Percentiles rank a stretch among this genome's conserved stretches.
Conservation (phyloP, 257 asterid species). For the Jacaranda mimosifolia region DNA sequence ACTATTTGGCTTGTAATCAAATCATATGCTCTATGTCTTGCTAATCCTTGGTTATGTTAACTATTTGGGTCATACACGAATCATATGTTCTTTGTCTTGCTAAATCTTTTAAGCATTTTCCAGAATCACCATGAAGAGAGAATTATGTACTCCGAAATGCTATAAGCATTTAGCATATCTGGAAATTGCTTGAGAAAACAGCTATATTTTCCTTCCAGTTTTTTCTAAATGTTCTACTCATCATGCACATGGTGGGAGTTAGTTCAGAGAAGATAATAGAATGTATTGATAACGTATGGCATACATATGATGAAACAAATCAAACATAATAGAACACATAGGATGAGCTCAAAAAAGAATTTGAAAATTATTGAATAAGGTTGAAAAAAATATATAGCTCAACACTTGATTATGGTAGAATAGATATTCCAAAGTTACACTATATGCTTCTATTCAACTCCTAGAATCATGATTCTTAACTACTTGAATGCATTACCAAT, state of each 20-base stretch:
- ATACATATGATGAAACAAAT: background rate
- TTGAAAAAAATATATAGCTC: background rate
- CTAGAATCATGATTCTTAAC: background rate
- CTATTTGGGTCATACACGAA: no score
- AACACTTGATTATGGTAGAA: conserved; percentile 1
- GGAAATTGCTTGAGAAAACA: background rate
- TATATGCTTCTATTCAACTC: background rate
- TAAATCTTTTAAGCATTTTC: no score
- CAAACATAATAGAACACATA: background rate
- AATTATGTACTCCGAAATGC: background rate
- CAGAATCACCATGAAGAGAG: no score
- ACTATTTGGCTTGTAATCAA: background rate
- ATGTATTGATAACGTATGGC: background rate
- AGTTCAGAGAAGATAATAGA: background rate
- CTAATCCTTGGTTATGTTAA: background rate
- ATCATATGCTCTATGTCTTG: conserved; percentile 1
- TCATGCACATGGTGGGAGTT: background rate
- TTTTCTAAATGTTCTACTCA: background rate
- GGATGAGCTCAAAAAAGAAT: background rate
- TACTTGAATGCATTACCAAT: conserved; percentile 12
- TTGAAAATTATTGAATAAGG: background rate
- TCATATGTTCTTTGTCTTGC: no score
- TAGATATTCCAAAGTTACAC: background rate
- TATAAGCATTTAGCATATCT: conserved; percentile 1
- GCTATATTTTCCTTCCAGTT: conserved; percentile 5